Base-by-base conservation (phyloP, 2,329 filamentous ascomycete genomes). In the Plectosphaerella cucumerina region DNA sequence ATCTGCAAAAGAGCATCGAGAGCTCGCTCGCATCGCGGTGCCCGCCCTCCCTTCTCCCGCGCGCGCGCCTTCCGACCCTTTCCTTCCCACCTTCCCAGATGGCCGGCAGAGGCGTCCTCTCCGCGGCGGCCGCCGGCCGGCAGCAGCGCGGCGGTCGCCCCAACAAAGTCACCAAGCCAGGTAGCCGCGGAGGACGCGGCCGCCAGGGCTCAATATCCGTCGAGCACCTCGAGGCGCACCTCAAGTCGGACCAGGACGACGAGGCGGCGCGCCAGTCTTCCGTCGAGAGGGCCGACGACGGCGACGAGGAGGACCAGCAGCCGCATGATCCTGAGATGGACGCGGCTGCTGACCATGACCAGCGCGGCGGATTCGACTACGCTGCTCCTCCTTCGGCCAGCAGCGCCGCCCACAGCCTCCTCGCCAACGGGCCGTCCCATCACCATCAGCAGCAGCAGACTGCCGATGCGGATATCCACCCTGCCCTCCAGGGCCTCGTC, bases 401-500 rank as follows among this genome's bases (percentile, higher is more conserved):
- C 39, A 18, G n/a, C 11, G 39, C 39, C 10, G 39, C 39, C n/a
- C 39, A 42, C 39, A 42, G n/a, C 85, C 91, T 35, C 35, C 5
- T 71, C 97, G 31, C 92, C 94, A 0, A 99, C 99, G 94, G 96
- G 99, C 63, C 94, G 94, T 14, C 93, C 93, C 1, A 85, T 81
- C 56, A 87, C 89, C 5, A 87, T 96, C 39, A 93, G 53, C 46
- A 53, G 55, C 22, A 55, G 53, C 17, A 49, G 55, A 20, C 83
- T 92, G n/a, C 97, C 94, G 1, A 62, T 50, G 53, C 54, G 34
- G 54, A 54, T 48, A 55, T 62, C 45, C 59, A 62, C 41, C 59
- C 59, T 44, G 59, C 58, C 43, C 56, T 62, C 9, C 59, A 62
- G 33, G 51, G 62, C 54, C 47, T 64, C 56, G 37, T 59, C 14